phyloP scores from a whole-genome alignment of 2,329 filamentous ascomycete species.

The Chaetothyriales sp. region DNA sequence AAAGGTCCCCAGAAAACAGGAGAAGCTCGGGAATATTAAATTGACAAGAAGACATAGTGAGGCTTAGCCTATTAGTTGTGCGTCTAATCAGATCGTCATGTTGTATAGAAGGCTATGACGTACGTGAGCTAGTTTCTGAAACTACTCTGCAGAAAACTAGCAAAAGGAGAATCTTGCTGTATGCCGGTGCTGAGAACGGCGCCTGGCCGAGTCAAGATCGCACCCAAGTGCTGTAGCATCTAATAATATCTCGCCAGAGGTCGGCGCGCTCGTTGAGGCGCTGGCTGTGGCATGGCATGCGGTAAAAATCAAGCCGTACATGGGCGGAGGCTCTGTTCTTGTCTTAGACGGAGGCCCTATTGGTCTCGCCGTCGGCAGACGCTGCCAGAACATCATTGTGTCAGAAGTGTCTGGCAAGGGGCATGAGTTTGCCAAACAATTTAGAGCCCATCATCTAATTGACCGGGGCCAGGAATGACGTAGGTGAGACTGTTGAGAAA shows the following conservation, averaged over 20 bases:
- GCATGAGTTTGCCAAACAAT: slow-evolving; percentile 36
- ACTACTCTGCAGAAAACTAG: no score
- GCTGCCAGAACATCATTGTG: slow-evolving; percentile 37
- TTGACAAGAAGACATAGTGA: no score
- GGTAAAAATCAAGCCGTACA: slow-evolving; percentile 36
- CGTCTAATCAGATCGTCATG: no score
- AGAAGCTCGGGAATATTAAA: no score
- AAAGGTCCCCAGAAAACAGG: no score
- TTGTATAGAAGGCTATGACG: no score
- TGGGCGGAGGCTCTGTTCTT: slow-evolving; percentile 33
- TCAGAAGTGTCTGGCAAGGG: slow-evolving; percentile 37
- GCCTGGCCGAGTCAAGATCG: slow-evolving; percentile 29
- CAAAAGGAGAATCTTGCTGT: no score
- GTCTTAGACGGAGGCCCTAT: slow-evolving; percentile 43
- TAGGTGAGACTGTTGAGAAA: slow-evolving; percentile 26
- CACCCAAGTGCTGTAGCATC: slow-evolving; percentile 21
- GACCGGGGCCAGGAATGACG: slow-evolving; percentile 38
- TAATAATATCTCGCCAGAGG: slow-evolving; percentile 38
- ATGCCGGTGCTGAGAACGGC: slow-evolving; percentile 27
- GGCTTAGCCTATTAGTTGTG: no score
- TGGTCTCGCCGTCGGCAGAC: slow-evolving; percentile 35
- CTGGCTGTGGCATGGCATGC: slow-evolving; percentile 44
- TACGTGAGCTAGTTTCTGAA: no score
- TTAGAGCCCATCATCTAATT: slow-evolving; percentile 40
- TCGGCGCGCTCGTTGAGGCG: slow-evolving; percentile 42